These are phyloP conservation scores for Salvia miltiorrhiza DNA, from an alignment of 257 asterid genomes.

Conservation along the genomic window DNA sequence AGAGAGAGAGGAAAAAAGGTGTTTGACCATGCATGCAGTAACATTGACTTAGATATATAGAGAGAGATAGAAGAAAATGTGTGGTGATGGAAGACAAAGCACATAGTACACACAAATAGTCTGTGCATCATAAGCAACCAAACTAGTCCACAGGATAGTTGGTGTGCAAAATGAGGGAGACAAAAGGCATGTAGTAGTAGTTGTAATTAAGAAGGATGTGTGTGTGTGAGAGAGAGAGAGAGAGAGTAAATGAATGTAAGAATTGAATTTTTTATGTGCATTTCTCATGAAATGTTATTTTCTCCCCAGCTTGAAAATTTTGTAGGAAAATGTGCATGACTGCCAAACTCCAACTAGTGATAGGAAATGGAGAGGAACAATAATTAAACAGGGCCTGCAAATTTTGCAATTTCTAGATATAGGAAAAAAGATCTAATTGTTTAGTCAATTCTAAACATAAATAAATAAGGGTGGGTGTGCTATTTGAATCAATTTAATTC, in stretches of 20 bases:
- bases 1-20: not conserved
- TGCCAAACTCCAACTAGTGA: slow-evolving; percentile 36
- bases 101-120: slow-evolving; percentile 27
- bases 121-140: slow-evolving; percentile 23
- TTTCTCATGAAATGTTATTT: slow-evolving; percentile 41
- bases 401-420: slow-evolving; percentile 18
- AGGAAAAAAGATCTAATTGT: slow-evolving; percentile 2
- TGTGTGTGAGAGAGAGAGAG: slow-evolving; percentile 27
- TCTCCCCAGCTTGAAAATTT: slow-evolving; percentile 12
- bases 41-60: slow-evolving; percentile 19
- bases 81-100: slow-evolving; percentile 13
- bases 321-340: slow-evolving; percentile 48
- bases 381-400: slow-evolving; percentile 36
- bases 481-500: too few species aligned
- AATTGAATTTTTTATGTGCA: not conserved
- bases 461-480: not conserved
- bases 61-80: not conserved
- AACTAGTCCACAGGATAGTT: slow-evolving; percentile 37
- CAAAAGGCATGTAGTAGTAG: slow-evolving; percentile 51
- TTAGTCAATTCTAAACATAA: slow-evolving; percentile 26
- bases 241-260: not conserved
- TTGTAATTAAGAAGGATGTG: slow-evolving; percentile 27
- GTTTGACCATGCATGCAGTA: slow-evolving; percentile 38
- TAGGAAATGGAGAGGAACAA: slow-evolving; percentile 28
- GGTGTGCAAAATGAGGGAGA: slow-evolving; percentile 39